These are phyloP conservation scores for Murraya koenigii DNA, from an alignment of 345 rosid species.

Conservation along the genomic window DNA sequence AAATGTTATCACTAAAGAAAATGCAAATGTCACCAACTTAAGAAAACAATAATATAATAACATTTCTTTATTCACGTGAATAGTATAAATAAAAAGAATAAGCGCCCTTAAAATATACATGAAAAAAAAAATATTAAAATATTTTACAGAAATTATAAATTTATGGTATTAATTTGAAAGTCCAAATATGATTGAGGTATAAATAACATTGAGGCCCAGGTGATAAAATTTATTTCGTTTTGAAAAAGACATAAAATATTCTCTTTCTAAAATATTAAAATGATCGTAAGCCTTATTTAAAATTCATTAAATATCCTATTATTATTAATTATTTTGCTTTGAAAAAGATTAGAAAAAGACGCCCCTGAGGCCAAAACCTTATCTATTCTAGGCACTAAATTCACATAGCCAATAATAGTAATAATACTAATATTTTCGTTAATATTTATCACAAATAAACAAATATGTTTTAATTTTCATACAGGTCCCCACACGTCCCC, in stretches of 20 bases:
- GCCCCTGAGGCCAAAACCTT: neutral
- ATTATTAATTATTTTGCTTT: neutral
- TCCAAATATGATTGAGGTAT: too few species aligned
- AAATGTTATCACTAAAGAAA: neutral
- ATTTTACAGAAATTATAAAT: too few species aligned
- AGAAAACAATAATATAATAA: too few species aligned
- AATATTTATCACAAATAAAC: neutral
- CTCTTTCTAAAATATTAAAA: too few species aligned
- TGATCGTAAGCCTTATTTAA: too few species aligned
- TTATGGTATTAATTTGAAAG: too few species aligned
- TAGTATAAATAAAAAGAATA: too few species aligned
- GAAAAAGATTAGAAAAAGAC: neutral
- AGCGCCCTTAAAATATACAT: neutral
- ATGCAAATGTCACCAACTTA: neutral
- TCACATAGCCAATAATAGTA: constrained; percentile 5
- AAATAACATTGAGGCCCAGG: too few species aligned
- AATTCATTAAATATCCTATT: neutral
- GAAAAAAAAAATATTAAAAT: too few species aligned
- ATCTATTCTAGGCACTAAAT: neutral
- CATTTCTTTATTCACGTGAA: neutral
- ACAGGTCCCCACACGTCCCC: constrained; percentile 1
- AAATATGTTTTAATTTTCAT: neutral
- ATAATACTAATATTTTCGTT: too few species aligned
- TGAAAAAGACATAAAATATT: too few species aligned
- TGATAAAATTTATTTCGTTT: too few species aligned